Base-by-base conservation (phyloP, 495 filamentous ascomycete genomes). In the Astrothelium subdiscretum region DNA sequence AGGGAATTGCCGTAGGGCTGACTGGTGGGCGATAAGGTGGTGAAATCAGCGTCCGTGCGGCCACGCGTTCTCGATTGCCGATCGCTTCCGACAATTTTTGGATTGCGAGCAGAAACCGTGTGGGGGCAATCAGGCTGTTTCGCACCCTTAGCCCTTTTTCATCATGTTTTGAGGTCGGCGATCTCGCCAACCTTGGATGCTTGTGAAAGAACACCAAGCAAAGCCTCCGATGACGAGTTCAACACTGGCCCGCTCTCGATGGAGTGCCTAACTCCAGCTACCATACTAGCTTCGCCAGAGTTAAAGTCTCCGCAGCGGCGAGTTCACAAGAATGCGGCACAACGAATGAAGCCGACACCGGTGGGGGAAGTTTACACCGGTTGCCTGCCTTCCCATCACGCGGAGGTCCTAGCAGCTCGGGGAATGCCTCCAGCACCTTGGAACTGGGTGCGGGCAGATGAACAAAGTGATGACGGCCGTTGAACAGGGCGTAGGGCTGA, bases 1-100 rank as follows among this genome's bases (percentile, higher is more conserved):
- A 54, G 29, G 48, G 24, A 54, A 6, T 29, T 6, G 24, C 6
- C 24, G 24, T 15, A 54, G 24, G 48, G 48, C 48, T 54, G 48
- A 54, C 48, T 8, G 43, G 29, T 0, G 48, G 20, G 11, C 48
- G 48, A 54, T 54, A 54, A 29, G 20, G 48, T 54, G 48, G 20
- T 54, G 48, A 48, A 54, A 8, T 54, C 26, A 54, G 48, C 48
- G 48, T 54, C 48, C 48, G 48, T 54, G 48, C 48, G 24, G 48
- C 48, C 48, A 54, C 48, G 48, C n/a, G 48, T 54, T 8, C 12
- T 27, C 24, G 48, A 54, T 54, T 54, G 11, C 48, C 48, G 48
- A 26, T 20, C 1, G 5, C 5, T 18, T 15, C 35, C 35, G 15
- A 8, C 35, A 15, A 38, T 38, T 15, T 8, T 6, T 38, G n/a